These are phyloP conservation scores for Vitis hybrid DNA, from an alignment of 177 flowering plant genomes.

Conservation along the genomic window DNA sequence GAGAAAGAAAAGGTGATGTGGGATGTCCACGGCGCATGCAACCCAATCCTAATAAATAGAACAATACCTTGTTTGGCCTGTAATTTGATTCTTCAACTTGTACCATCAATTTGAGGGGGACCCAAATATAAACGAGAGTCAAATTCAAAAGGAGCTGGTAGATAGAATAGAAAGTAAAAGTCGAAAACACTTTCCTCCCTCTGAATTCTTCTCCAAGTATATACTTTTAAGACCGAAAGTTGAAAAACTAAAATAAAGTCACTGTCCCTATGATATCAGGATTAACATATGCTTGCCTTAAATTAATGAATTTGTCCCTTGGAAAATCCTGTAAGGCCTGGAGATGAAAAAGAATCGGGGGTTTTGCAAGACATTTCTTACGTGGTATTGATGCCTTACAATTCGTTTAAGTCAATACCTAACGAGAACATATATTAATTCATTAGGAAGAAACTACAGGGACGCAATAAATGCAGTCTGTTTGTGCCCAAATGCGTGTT, in stretches of 20 bases:
- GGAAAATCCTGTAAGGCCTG: not conserved
- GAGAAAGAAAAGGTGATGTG: too few species aligned
- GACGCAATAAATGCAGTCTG: too few species aligned
- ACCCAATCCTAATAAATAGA: too few species aligned
- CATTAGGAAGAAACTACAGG: too few species aligned
- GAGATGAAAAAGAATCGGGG: not conserved
- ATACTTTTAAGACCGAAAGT: not conserved
- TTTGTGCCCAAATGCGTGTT: too few species aligned
- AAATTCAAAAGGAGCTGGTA: too few species aligned
- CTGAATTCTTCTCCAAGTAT: conserved; percentile 9
- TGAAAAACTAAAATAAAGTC: not conserved
- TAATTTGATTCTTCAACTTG: too few species aligned
- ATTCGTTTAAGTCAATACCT: not conserved
- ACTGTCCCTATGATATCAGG: not conserved
- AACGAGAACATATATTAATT: not conserved
- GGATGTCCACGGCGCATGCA: too few species aligned
- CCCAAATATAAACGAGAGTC: too few species aligned
- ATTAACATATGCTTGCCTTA: conserved; percentile 22
- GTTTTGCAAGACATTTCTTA: not conserved
- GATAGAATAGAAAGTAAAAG: too few species aligned
- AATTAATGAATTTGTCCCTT: conserved; percentile 8
- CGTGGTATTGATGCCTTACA: not conserved
- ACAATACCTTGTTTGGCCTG: too few species aligned
- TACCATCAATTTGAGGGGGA: too few species aligned
- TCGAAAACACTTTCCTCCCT: not conserved